Evolutionary conservation across 768 basidiomycete species (phyloP), one percentile per base, ranked within the genome.

Genomic region (Coprinellus micaceus): DNA sequence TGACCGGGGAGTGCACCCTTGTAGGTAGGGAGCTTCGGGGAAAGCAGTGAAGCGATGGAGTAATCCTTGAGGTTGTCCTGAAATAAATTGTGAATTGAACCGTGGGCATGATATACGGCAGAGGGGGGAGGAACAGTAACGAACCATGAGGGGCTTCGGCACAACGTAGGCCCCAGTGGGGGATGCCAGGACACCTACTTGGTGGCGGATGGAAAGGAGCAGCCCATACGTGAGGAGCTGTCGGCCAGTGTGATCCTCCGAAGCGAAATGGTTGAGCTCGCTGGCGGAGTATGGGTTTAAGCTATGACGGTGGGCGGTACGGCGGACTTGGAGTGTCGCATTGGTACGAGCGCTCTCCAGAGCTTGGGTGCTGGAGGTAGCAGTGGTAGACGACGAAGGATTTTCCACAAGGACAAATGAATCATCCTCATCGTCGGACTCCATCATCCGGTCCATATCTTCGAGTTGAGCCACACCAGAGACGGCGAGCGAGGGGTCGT

Each of bases 41-140:
- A 69, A 1, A 66, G 58, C 1, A 67, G 44, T 11, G 64, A 58
- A 21, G 64, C 63, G 4, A 60, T n/a, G 2, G 51, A 39, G 52
- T 60, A 63, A 46, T 52, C 58, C 21, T 56, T 43, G 30, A 67
- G 63, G 53, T 67, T 66, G n/a, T 59, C 61, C 64, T 67, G 33
- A 30, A 5, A 48, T 43, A 21, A 19, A 9, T 33, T 50, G 37
- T 30, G 25, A 25, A 13, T 40, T 25, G 44, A 17, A 4, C 58
- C 17, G n/a, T 12, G n/a, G n/a, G n/a, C n/a, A n/a, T n/a, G n/a
- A n/a, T n/a, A n/a, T n/a, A n/a, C n/a, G n/a, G n/a, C n/a, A 19
- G 12, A 43, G 49, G n/a, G 4, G 19, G 50, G 25, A 39, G 33
- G 28, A 29, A 52, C n/a, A 22, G 12, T 19, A 9, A 22, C 28